Base-by-base conservation (phyloP, 2,329 filamentous ascomycete species). In the Diatrype stigma region DNA sequence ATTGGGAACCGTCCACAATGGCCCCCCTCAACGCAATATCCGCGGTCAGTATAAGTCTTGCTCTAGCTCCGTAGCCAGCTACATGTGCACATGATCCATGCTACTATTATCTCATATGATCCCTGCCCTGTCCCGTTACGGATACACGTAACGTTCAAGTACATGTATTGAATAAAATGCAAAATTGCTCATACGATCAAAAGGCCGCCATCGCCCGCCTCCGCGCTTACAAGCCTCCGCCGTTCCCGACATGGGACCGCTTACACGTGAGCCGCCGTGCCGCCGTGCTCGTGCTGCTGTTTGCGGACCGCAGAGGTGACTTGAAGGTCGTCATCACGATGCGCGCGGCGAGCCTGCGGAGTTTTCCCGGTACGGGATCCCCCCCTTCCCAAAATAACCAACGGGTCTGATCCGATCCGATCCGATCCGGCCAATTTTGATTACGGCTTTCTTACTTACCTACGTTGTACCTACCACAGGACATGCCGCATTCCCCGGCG, bases 241-340 rank as follows among this genome's bases (percentile, higher is more conserved):
- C 80, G 2, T 85, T 85, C 59, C 73, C 82, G 11, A 65, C 80
- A 51, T 87, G 84, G 84, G 78, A 85, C 62, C 70, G 70, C 19
- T 73, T 87, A 26, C 83, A 84, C 2, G 70, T 78, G 14, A 81
- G 75, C 57, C 82, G 89, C 55, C 84, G 91, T 58, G 93, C 93
- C 14, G 92, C 93, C 22, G 93, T 97, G 38, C 73, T 97, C 49
- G 80, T 97, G 46, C 79, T 97, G 48, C 79, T 97, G 1, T 96
- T 94, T 67, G 90, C 91, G 34, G 93, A 96, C 69, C 80, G 81
- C 42, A 76, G 80, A 55, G 93, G 93, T 38, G 88, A 96, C 59
- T 73, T 97, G 52, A 81, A 83, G 17, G 82, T 87, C 47, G 84
- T 87, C 30, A 77, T 87, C 53, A 87, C 84, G 16, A 86, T 87